A percentile compares a stretch with the other conserved stretches of the same genome.
Conservation (phyloP, 306 rosid species). For the Prinsepia uniflora region DNA sequence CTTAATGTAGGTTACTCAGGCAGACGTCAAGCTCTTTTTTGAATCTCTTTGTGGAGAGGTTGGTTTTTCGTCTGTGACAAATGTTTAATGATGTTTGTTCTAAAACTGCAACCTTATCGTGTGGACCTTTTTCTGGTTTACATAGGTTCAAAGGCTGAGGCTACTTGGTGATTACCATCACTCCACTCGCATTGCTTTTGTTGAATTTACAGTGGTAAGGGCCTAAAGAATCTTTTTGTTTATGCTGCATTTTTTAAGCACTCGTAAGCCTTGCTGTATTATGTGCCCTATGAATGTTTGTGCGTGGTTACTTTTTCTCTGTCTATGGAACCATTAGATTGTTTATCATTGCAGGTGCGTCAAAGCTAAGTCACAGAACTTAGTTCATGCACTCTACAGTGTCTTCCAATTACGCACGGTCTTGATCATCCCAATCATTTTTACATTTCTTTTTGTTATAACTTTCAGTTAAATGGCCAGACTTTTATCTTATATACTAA, state of each 20-base stretch:
- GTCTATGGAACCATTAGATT: background rate
- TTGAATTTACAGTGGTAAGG: constrained; percentile 78
- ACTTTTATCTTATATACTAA: background rate
- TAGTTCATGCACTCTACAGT: background rate
- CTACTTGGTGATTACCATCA: constrained; percentile 97
- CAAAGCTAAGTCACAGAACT: background rate
- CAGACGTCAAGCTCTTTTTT: constrained; percentile 82
- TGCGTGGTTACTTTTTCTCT: background rate
- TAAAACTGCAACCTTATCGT: constrained; percentile 12
- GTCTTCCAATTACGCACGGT: background rate
- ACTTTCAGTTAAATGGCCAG: background rate
- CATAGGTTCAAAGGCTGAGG: constrained; percentile 91
- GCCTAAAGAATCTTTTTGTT: constrained; percentile 14
- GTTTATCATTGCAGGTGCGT: background rate
- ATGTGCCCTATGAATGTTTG: background rate
- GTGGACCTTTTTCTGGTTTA: constrained; percentile 19
- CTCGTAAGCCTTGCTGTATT: constrained; percentile 13
- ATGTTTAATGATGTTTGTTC: constrained; percentile 9
- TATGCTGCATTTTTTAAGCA: constrained; percentile 4
- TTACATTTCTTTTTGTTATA: background rate
- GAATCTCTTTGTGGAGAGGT: constrained; percentile 99
- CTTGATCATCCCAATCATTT: background rate
- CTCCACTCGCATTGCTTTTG: constrained; percentile 94
- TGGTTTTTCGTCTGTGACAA: constrained; percentile 24
- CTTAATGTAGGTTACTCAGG: constrained; percentile 77